phyloP scores from a whole-genome alignment of 2,329 filamentous ascomycete genomes.

The Fusarium sp. region DNA sequence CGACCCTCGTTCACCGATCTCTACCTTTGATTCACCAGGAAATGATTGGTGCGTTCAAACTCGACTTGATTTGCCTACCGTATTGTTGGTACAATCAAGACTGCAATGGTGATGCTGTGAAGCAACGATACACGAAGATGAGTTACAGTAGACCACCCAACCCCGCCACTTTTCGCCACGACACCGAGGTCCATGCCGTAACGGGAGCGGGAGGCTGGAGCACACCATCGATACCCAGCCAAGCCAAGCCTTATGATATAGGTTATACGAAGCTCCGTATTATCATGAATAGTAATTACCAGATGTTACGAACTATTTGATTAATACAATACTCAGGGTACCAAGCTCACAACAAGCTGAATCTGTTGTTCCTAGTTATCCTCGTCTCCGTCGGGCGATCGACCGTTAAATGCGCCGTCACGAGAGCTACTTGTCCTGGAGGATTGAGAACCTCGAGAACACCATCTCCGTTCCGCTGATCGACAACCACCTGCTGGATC shows the following conservation, averaged over 20 bases:
- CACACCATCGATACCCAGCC: conserved; percentile 37
- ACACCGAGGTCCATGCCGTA: conserved; percentile 33
- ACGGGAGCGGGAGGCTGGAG: conserved; percentile 34
- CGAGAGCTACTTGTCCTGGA: conserved; percentile 3
- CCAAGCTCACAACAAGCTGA: not conserved
- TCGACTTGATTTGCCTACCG: not conserved
- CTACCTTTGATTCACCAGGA: conserved; percentile 5
- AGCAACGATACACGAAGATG: conserved; percentile 20
- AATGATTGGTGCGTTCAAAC: conserved; percentile 3
- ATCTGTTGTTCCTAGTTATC: not conserved
- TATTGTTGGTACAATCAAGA: not conserved
- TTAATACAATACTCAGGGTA: not conserved
- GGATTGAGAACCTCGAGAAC: conserved; percentile 22
- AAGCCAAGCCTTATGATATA: conserved; percentile 18
- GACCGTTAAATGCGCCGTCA: conserved; percentile 13
- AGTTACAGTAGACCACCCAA: conserved; percentile 18
- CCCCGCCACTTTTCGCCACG: conserved; percentile 36
- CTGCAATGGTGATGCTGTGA: conserved; percentile 3
- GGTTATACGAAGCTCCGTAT: not conserved
- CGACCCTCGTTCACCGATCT: not conserved
- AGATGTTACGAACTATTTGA: not conserved
- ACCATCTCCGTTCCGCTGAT: conserved; percentile 31
- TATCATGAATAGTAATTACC: not conserved
- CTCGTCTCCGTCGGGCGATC: conserved; percentile 30
- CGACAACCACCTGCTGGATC: conserved; percentile 33